A percentile compares a stretch with the other conserved stretches of the same genome.
Conservation (phyloP, 352 stramenopile species). For the Globisporangium rhizosaccharum region DNA sequence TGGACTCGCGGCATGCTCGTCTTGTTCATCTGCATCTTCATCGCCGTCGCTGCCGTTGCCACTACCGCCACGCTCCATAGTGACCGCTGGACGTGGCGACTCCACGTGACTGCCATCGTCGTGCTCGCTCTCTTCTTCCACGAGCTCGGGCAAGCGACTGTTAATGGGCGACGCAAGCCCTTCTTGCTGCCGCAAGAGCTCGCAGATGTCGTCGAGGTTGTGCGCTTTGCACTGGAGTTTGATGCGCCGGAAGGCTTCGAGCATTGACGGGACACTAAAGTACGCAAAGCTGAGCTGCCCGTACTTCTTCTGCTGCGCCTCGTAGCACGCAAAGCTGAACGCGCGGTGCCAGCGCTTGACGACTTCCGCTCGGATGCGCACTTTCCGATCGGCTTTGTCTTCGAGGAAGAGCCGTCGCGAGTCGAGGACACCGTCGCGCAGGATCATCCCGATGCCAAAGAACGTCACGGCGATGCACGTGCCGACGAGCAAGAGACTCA, state of each 20-base stretch:
- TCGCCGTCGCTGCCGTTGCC: too few species aligned
- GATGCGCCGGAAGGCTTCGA: conserved; percentile 40
- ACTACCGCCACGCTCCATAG: background rate
- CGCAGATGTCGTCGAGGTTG: conserved; percentile 15
- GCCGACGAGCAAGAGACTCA: conserved; percentile 58
- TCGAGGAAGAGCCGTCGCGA: conserved; percentile 35
- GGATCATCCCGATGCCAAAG: conserved; percentile 57
- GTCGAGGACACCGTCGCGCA: conserved; percentile 44
- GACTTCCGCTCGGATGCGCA: conserved; percentile 30
- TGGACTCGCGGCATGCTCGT: too few species aligned
- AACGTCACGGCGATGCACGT: conserved; percentile 58
- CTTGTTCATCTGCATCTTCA: background rate
- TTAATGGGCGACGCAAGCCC: conserved; percentile 9
- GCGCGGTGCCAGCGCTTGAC: conserved; percentile 37
- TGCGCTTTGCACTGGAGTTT: conserved; percentile 17
- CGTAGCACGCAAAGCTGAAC: conserved; percentile 56
- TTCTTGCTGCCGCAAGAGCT: conserved; percentile 15
- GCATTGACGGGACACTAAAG: conserved; percentile 45
- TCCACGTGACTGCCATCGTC: background rate
- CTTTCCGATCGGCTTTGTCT: conserved; percentile 34
- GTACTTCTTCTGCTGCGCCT: conserved; percentile 34
- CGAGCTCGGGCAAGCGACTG: conserved; percentile 19
- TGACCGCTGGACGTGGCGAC: background rate
- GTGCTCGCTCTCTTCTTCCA: conserved; percentile 17
- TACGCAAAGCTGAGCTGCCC: conserved; percentile 34